phyloP scores from a whole-genome alignment of 2,329 filamentous ascomycete genomes.

The Penicillium sp. region DNA sequence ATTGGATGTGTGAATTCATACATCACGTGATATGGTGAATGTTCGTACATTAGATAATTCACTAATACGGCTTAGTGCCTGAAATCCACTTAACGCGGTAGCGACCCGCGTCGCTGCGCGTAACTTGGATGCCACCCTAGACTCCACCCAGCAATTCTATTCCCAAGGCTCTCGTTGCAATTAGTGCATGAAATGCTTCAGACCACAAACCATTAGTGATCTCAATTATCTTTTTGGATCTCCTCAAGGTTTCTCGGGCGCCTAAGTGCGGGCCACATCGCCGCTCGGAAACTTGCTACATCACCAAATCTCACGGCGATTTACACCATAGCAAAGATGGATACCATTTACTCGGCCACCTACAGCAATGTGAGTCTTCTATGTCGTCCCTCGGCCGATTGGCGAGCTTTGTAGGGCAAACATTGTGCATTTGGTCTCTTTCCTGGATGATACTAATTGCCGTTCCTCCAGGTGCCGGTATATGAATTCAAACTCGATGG shows the following conservation, averaged over 20 bases:
- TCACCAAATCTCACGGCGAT: conserved; percentile 15
- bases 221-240: conserved; percentile 9
- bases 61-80: conserved; percentile 25
- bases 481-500: conserved; percentile 86
- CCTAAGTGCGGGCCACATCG: conserved; percentile 12
- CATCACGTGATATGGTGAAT: too few species aligned
- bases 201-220: conserved; percentile 10
- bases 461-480: conserved; percentile 73
- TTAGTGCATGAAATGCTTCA: conserved; percentile 19
- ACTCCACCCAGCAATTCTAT: conserved; percentile 29
- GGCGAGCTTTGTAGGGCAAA: not conserved
- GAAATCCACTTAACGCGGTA: conserved; percentile 42
- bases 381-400: not conserved
- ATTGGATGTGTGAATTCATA: too few species aligned
- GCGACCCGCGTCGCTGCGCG: conserved; percentile 33
- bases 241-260: conserved; percentile 9
- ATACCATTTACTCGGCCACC: conserved; percentile 61
- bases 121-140: conserved; percentile 26
- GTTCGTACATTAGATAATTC: not conserved
- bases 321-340: conserved; percentile 34
- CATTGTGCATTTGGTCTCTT: not conserved
- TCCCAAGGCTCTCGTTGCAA: conserved; percentile 26
- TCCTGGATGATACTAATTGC: not conserved
- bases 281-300: not conserved
- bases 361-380: conserved; percentile 58